A percentile compares a stretch with the other conserved stretches of the same genome.
These are phyloP conservation scores for Lonicera japonica DNA, from an alignment of 129 eudicot species.

Conservation along the genomic window DNA sequence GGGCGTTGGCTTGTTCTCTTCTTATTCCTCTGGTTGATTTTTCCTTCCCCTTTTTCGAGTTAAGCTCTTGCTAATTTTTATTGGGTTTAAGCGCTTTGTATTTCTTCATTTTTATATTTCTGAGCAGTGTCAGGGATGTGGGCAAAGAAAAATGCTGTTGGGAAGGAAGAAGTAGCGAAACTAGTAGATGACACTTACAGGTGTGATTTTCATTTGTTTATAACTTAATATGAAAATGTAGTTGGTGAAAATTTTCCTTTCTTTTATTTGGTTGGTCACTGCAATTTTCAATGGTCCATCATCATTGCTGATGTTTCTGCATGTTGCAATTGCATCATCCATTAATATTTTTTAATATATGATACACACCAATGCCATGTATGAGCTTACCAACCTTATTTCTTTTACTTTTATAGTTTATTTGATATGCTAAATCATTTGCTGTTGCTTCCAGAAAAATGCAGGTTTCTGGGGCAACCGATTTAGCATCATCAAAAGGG, in stretches of 20 bases:
- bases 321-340: not conserved
- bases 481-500: constrained; percentile 70
- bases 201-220: constrained; percentile 21
- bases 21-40: no score
- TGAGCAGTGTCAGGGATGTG: constrained; percentile 69
- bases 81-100: no score
- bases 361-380: not conserved
- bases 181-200: constrained; percentile 91
- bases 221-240: not conserved
- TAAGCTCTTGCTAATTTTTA: no score
- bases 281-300: not conserved
- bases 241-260: not conserved
- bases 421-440: constrained; percentile 1
- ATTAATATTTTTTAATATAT: no score
- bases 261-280: not conserved
- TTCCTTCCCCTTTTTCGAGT: no score
- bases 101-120: not conserved
- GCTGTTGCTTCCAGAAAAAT: constrained; percentile 58
- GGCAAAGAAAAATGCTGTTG: constrained; percentile 67
- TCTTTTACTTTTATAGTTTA: not conserved
- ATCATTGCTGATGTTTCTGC: not conserved
- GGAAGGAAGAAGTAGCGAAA: constrained; percentile 86
- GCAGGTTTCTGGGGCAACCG: constrained; percentile 48
- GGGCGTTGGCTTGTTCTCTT: no score
- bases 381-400: not conserved